phyloP scores from a whole-genome alignment of 306 rosid genomes.

The Macrotyloma uniflorum region DNA sequence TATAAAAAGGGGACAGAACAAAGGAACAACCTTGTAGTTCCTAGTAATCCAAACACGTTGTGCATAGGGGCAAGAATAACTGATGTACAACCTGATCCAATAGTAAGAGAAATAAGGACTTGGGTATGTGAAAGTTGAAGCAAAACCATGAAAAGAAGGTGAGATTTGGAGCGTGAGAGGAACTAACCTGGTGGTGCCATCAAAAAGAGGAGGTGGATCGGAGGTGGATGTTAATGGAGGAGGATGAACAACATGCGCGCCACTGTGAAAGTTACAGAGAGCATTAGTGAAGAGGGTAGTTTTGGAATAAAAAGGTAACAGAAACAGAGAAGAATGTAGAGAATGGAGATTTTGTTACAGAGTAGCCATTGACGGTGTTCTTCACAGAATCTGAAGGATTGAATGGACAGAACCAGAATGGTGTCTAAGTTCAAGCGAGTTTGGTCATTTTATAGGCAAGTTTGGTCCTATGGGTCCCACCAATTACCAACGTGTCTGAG shows the following conservation, averaged over 20 bases:
- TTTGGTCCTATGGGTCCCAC: too few relatives aligned
- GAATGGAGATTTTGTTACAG: conserved; percentile 5
- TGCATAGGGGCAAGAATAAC: conserved; percentile 70
- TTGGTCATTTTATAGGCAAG: not conserved
- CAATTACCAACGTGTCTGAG: too few relatives aligned
- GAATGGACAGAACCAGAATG: not conserved
- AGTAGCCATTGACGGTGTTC: conserved; percentile 36
- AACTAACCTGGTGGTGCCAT: conserved; percentile 91
- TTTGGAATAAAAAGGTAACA: not conserved
- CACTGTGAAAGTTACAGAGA: conserved; percentile 30
- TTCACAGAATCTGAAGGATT: not conserved
- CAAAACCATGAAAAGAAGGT: not conserved
- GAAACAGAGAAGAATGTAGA: not conserved
- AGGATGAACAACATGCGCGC: conserved; percentile 45
- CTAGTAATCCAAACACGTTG: conserved; percentile 88
- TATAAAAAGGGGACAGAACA: not conserved
- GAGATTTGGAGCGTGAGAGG: not conserved
- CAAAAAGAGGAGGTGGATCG: conserved; percentile 72
- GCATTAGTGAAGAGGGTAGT: not conserved
- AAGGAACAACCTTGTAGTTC: conserved; percentile 66
- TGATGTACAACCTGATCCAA: conserved; percentile 58
- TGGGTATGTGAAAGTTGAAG: not conserved
- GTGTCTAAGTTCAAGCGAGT: not conserved
- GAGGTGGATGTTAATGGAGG: conserved; percentile 60
- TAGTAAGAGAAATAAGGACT: not conserved